Conservation (phyloP, 345 rosid genomes). For the Turritis glabra region DNA sequence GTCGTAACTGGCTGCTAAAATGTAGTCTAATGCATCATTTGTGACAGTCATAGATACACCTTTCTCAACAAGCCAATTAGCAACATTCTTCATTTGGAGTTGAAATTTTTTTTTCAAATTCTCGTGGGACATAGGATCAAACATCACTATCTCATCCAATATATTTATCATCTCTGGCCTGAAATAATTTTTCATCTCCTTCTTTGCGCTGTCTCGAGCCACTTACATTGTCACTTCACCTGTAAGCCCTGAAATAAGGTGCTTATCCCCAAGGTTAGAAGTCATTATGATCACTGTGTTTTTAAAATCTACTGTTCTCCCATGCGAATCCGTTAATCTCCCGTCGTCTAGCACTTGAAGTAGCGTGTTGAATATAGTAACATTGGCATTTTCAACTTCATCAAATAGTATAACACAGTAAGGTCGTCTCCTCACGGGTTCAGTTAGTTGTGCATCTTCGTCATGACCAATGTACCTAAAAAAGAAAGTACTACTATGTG, state of each 20-base stretch:
- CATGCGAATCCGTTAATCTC: slow-evolving; percentile 84
- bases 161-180: slow-evolving; percentile 81
- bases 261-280: slow-evolving; percentile 86
- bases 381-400: slow-evolving; percentile 87
- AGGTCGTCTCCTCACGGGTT: slow-evolving; percentile 87
- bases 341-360: slow-evolving; percentile 92
- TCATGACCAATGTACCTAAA: slow-evolving; percentile 81
- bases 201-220: slow-evolving; percentile 74
- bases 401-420: slow-evolving; percentile 78
- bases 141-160: slow-evolving; percentile 77
- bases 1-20: slow-evolving; percentile 71
- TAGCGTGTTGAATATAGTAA: slow-evolving; percentile 73
- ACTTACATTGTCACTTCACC: slow-evolving; percentile 77
- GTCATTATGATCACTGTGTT: slow-evolving; percentile 87
- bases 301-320: slow-evolving; percentile 79
- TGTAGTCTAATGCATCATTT: slow-evolving; percentile 65
- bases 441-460: slow-evolving; percentile 88
- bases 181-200: slow-evolving; percentile 77
- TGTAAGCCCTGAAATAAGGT: slow-evolving; percentile 62
- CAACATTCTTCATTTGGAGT: slow-evolving; percentile 79
- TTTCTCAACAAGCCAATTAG: slow-evolving; percentile 70
- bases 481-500: not conserved
- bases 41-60: slow-evolving; percentile 79
- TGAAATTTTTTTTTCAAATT: slow-evolving; percentile 73
- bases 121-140: slow-evolving; percentile 84